Evolutionary conservation across 108 stramenopile species (phyloP), one percentile per base, ranked within the genome.

Genomic region (Epipyxis sp.): DNA sequence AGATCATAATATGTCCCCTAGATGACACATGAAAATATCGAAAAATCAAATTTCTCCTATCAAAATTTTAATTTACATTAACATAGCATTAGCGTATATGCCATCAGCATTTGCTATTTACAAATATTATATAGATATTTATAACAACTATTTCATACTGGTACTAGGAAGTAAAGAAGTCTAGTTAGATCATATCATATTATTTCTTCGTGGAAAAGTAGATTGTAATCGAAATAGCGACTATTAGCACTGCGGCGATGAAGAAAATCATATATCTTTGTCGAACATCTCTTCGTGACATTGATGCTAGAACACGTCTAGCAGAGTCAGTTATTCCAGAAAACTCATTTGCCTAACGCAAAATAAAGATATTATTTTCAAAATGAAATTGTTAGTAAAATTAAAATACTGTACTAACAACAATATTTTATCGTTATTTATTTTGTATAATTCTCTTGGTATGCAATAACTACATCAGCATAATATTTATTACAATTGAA

Each of bases 261-360:
- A 89, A 92, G 80, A 94, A 94, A 80, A 96, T 76, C 59, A 94
- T 90, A 82, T 92, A 86, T 72, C 91, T 92, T 81, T 95, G 94
- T 78, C 95, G 96, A 30, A 88, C 85, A 62, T 93, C 91, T 77
- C 97, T 81, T 71, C 91, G 88, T 69, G 79, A 89, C 97, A 97
- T 97, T 44, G 76, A 88, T 45, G 91, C 85, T 59, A 97, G 86
- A n/a, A 95, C 76, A 54, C 97, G 86, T 62, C 92, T 59, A 10
- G 97, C 97, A 40, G 90, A 80, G 46, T 94, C 93, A 1, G 95
- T 95, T 88, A 97, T 80, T 25, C 90, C 89, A 1, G 90, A 80
- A 20, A 97, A 93, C 58, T 93, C 91, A 16, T 91, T 84, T 30
- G 95, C 92, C 44, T 94, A 84, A 16, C 40, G 59, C 2, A 3